A percentile compares a stretch with the other conserved stretches of the same genome.
Conservation (phyloP, 495 filamentous ascomycete genomes). For the Aspergillus coremiiformis region DNA sequence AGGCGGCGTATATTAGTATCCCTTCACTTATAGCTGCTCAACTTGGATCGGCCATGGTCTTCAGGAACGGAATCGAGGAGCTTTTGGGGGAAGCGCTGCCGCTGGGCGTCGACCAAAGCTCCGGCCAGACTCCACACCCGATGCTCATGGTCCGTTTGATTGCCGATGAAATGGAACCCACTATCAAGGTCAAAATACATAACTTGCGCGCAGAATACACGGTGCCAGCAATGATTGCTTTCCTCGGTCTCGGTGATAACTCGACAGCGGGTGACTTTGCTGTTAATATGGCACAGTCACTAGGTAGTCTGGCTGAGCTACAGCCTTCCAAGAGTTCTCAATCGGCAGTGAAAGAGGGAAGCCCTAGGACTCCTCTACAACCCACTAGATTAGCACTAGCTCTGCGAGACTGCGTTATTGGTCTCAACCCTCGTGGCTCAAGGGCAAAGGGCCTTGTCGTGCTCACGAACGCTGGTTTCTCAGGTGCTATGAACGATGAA, state of each 20-base stretch:
- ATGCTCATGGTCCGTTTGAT: conserved; percentile 78
- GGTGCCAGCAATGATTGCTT: conserved; percentile 69
- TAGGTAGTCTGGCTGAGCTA: conserved; percentile 66
- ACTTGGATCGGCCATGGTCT: conserved; percentile 49
- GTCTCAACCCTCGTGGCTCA: conserved; percentile 74
- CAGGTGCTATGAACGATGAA: conserved; percentile 52
- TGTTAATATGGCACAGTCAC: conserved; percentile 67
- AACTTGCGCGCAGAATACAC: conserved; percentile 79
- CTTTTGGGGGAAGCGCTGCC: conserved; percentile 52
- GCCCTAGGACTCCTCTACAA: conserved; percentile 27
- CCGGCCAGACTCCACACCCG: conserved; percentile 32
- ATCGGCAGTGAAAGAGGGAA: conserved; percentile 10
- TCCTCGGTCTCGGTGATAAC: conserved; percentile 61
- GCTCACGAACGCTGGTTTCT: conserved; percentile 66
- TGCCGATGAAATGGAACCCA: conserved; percentile 87
- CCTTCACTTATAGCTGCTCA: conserved; percentile 74
- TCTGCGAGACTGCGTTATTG: conserved; percentile 71
- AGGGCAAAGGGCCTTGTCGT: conserved; percentile 68
- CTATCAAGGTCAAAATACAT: conserved; percentile 76
- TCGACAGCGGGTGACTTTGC: conserved; percentile 67
- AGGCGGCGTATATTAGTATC: conserved; percentile 76
- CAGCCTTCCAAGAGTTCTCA: conserved; percentile 18
- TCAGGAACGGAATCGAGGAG: conserved; percentile 61
- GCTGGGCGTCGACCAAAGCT: conserved; percentile 8
- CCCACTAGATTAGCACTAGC: conserved; percentile 63